Conservation (phyloP, 306 rosid genomes). For the Quercus variabilis region DNA sequence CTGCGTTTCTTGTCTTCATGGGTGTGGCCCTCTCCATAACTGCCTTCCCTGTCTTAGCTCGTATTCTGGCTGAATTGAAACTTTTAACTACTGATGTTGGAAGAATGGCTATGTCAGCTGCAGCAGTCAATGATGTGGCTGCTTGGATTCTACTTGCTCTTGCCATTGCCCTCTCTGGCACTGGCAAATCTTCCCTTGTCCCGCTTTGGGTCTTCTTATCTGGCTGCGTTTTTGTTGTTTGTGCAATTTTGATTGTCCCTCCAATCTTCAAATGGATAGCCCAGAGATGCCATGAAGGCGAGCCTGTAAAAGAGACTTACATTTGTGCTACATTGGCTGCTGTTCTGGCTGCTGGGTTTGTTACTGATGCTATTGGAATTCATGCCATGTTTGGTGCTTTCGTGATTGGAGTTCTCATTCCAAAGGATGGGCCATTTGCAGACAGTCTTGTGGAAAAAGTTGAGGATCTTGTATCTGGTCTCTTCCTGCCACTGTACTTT, state of each 20-base stretch:
- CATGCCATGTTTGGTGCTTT: constrained; percentile 95
- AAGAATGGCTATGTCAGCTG: constrained; percentile 85
- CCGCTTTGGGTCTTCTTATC: constrained; percentile 73
- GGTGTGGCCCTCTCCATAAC: constrained; percentile 91
- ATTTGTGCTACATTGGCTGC: constrained; percentile 63
- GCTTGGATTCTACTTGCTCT: constrained; percentile 96
- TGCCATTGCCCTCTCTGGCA: constrained; percentile 73
- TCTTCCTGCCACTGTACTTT: constrained; percentile 75
- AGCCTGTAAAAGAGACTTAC: constrained; percentile 62
- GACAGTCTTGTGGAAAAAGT: constrained; percentile 74
- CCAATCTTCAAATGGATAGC: constrained; percentile 68
- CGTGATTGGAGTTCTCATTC: constrained; percentile 69
- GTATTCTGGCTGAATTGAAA: constrained; percentile 83
- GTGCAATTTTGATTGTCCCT: constrained; percentile 35
- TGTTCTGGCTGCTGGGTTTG: constrained; percentile 78
- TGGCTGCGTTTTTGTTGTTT: constrained; percentile 56
- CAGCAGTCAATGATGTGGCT: constrained; percentile 85
- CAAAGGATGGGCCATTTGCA: constrained; percentile 71
- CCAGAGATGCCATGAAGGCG: constrained; percentile 64
- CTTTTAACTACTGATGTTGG: constrained; percentile 83
- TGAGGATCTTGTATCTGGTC: constrained; percentile 89
- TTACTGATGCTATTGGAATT: constrained; percentile 79
- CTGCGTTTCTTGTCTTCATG: constrained; percentile 77
- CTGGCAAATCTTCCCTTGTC: constrained; percentile 51
- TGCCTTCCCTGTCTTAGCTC: constrained; percentile 88